These are phyloP conservation scores for Tuber aestivum DNA, from an alignment of 495 filamentous ascomycete species.

Conservation along the genomic window DNA sequence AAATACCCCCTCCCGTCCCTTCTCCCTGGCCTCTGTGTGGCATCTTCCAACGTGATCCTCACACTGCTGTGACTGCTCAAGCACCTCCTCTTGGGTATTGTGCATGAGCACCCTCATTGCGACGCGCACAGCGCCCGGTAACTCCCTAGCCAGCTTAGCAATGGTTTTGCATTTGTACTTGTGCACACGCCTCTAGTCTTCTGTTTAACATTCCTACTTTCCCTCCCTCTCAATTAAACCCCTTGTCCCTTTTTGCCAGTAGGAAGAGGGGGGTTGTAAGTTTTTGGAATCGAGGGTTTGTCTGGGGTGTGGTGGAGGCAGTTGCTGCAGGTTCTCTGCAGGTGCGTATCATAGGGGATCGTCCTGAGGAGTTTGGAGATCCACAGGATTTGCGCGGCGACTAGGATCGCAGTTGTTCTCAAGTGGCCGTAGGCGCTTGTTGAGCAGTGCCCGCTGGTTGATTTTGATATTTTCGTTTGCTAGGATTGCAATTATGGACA, in stretches of 20 bases:
- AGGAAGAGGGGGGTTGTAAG: conserved; percentile 22
- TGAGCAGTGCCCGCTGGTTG: conserved; percentile 22
- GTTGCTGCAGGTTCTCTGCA: conserved; percentile 30
- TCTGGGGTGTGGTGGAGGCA: conserved; percentile 9
- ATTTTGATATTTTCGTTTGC: background rate
- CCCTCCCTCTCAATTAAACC: background rate
- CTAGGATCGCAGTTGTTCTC: conserved; percentile 25
- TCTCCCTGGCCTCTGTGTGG: conserved; percentile 32
- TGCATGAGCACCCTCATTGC: conserved; percentile 52
- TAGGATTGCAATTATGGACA: background rate
- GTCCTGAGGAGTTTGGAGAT: conserved; percentile 31
- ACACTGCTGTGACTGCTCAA: conserved; percentile 39
- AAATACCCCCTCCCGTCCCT: conserved; percentile 49
- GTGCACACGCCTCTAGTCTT: conserved; percentile 57
- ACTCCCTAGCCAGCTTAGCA: conserved; percentile 47
- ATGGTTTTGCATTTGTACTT: conserved; percentile 57
- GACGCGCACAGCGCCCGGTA: conserved; percentile 56
- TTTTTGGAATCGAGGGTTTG: background rate
- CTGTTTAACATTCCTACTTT: conserved; percentile 55
- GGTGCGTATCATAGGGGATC: conserved; percentile 35
- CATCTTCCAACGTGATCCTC: conserved; percentile 51
- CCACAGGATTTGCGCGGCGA: conserved; percentile 17
- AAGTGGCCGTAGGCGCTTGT: conserved; percentile 37
- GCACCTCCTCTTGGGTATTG: conserved; percentile 42
- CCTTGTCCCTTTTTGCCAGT: conserved; percentile 11